Conservation (phyloP, 2,329 filamentous ascomycete genomes). For the Cyanodermella asteris region DNA sequence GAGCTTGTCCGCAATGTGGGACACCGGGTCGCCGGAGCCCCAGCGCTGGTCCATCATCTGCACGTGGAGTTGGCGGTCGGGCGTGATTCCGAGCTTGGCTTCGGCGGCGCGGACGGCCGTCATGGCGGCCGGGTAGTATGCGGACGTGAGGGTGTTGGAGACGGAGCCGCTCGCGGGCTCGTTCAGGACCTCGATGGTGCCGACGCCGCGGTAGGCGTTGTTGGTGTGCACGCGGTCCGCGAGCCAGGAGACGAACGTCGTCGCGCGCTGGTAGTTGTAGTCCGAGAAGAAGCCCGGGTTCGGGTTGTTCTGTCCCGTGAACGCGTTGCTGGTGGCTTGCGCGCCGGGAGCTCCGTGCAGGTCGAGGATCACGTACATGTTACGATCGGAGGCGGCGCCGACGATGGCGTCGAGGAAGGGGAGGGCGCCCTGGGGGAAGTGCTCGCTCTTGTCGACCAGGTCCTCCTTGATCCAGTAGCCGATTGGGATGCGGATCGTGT, state of each 20-base stretch:
- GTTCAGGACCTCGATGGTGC: conserved; percentile 37
- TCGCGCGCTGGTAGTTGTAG: conserved; percentile 33
- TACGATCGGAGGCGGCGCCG: conserved; percentile 25
- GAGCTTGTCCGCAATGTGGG: conserved; percentile 21
- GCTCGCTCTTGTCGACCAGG: conserved; percentile 29
- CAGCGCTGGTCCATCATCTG: conserved; percentile 31
- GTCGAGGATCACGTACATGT: conserved; percentile 32
- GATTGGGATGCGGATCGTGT: conserved; percentile 31
- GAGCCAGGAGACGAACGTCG: conserved; percentile 34
- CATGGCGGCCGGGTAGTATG: conserved; percentile 27
- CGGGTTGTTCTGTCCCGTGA: conserved; percentile 23
- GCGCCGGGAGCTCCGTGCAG: conserved; percentile 30
- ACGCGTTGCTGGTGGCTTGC: conserved; percentile 23
- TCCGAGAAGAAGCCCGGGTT: conserved; percentile 32
- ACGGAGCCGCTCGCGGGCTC: conserved; percentile 25
- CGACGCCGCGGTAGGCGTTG: conserved; percentile 29
- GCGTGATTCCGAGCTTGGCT: conserved; percentile 18
- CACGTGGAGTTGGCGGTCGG: conserved; percentile 28
- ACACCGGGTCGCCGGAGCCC: conserved; percentile 32
- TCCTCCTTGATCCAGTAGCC: conserved; percentile 34
- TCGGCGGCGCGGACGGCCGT: conserved; percentile 29
- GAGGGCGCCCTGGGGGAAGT: conserved; percentile 28
- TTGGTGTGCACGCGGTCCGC: conserved; percentile 28
- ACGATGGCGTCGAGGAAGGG: conserved; percentile 25
- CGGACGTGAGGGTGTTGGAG: conserved; percentile 12